Conservation (phyloP, 169 alveolate species). For the Cyclospora cayetanensis region DNA sequence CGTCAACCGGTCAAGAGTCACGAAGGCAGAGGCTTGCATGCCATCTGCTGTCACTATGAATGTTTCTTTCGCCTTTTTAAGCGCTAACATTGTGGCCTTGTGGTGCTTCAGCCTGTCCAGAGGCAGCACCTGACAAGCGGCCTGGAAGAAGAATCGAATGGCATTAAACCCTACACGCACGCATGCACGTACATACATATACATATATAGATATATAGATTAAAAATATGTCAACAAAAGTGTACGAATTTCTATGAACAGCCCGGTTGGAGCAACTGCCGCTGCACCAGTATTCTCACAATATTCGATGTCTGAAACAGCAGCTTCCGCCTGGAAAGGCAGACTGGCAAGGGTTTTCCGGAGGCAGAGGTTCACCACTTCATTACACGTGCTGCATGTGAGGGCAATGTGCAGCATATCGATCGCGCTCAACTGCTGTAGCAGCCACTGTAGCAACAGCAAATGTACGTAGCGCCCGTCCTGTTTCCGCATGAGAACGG, state of each 20-base stretch:
- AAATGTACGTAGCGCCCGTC: background rate
- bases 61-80: background rate
- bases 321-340: background rate
- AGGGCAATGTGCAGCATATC: background rate
- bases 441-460: background rate
- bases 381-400: background rate
- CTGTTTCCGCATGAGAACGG: background rate
- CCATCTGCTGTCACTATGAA: background rate
- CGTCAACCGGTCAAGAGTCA: background rate
- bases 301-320: background rate
- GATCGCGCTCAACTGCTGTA: background rate
- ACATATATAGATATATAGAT: too few relatives aligned
- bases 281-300: background rate
- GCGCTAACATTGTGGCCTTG: background rate
- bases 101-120: background rate
- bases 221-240: too few relatives aligned
- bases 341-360: background rate
- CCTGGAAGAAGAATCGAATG: background rate
- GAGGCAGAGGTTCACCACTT: background rate
- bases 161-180: background rate
- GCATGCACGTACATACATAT: too few relatives aligned
- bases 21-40: background rate
- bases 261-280: background rate
- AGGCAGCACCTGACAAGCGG: background rate
- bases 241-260: too few relatives aligned